phyloP scores from a whole-genome alignment of 768 basidiomycete species.

The Albatrellus ellisii region DNA sequence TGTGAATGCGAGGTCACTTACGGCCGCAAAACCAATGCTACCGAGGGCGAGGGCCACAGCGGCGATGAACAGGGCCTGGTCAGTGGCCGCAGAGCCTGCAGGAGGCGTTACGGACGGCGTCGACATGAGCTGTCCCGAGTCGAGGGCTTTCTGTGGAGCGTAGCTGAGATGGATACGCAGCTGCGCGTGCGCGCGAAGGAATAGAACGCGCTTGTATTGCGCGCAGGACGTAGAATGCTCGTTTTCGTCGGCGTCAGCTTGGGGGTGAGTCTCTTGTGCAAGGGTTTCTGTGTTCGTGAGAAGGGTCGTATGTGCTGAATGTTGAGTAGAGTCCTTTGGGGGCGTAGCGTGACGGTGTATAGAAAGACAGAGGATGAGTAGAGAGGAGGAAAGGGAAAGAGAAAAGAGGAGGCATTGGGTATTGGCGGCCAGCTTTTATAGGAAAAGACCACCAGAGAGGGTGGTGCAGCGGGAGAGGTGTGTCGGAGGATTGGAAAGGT shows the following conservation, averaged over 20 bases:
- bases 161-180: too few relatives aligned
- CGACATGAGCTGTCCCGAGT: too few relatives aligned
- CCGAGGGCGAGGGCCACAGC: constrained; percentile 3
- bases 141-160: too few relatives aligned
- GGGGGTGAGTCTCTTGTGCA: too few relatives aligned
- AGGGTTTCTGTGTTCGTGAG: too few relatives aligned
- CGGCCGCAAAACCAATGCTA: constrained; percentile 9
- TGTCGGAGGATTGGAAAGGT: neutral
- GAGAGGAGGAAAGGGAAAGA: constrained; percentile 9
- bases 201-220: too few relatives aligned
- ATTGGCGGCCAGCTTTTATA: constrained; percentile 11
- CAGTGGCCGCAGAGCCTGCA: neutral
- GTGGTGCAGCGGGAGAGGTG: neutral
- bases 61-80: constrained; percentile 1
- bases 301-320: too few relatives aligned
- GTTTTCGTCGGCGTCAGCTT: too few relatives aligned
- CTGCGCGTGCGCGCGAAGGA: too few relatives aligned
- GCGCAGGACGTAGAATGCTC: too few relatives aligned
- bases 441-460: neutral
- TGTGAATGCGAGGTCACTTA: neutral
- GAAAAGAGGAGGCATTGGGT: neutral
- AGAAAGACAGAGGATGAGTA: constrained; percentile 7
- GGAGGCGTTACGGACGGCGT: neutral
- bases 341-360: constrained; percentile 2
- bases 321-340: too few relatives aligned